Conservation (phyloP, 139 green algal genomes). For the Chlamydomonas incerta region DNA sequence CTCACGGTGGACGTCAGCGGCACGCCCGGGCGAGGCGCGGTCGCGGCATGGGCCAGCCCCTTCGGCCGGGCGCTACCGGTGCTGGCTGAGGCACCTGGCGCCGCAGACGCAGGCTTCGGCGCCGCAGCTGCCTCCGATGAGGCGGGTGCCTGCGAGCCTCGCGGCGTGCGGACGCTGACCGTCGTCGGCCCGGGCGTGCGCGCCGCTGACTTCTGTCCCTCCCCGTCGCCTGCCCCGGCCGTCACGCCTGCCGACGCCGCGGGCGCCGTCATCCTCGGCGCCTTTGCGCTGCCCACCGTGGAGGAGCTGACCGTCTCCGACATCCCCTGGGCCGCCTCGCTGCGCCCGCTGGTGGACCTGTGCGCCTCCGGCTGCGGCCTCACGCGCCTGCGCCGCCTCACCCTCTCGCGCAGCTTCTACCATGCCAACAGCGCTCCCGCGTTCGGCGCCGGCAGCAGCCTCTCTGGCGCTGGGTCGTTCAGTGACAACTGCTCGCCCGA, state of each 20-base stretch:
- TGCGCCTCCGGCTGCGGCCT: too few species aligned
- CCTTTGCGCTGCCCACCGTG: conserved; percentile 12
- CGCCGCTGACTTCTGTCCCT: too few species aligned
- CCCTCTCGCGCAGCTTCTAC: conserved; percentile 8
- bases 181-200: not conserved
- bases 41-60: not conserved
- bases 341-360: not conserved
- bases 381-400: not conserved
- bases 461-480: too few species aligned
- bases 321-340: not conserved
- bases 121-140: not conserved
- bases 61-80: not conserved
- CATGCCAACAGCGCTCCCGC: too few species aligned
- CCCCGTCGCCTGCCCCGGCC: not conserved
- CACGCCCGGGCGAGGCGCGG: not conserved
- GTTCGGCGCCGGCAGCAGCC: too few species aligned
- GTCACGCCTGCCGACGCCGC: not conserved
- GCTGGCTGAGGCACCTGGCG: not conserved
- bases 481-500: too few species aligned
- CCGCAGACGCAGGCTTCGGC: not conserved
- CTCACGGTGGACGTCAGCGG: not conserved
- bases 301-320: not conserved
- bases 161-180: not conserved
- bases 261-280: not conserved
- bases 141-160: too few species aligned